These are phyloP conservation scores for Protomyces inundatus DNA, from an alignment of 1,139 yeast genomes.

Conservation along the genomic window DNA sequence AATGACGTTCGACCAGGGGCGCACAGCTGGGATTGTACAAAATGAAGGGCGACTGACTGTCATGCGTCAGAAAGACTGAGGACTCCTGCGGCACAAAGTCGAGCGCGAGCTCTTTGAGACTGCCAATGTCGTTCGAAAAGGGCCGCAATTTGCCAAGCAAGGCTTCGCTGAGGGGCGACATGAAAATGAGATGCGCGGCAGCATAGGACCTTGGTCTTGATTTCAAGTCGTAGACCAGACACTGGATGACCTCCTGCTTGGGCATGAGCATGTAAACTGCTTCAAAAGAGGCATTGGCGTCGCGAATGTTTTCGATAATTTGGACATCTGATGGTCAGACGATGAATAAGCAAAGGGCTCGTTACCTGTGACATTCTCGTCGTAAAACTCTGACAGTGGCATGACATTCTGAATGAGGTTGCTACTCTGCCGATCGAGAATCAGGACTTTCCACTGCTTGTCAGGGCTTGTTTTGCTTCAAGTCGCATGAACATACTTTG, in stretches of 20 bases:
- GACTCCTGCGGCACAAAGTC: slow-evolving; percentile 49
- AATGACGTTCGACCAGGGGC: slow-evolving; percentile 55
- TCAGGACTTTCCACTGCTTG: slow-evolving; percentile 42
- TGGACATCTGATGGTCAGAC: slow-evolving; percentile 44
- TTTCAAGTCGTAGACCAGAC: slow-evolving; percentile 56
- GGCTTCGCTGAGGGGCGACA: slow-evolving; percentile 29
- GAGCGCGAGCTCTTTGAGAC: slow-evolving; percentile 41
- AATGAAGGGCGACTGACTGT: slow-evolving; percentile 56
- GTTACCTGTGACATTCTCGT: slow-evolving; percentile 40
- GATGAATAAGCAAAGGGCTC: neutral
- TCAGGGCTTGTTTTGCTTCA: neutral
- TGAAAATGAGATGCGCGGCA: slow-evolving; percentile 52
- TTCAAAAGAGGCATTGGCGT: slow-evolving; percentile 49
- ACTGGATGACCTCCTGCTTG: slow-evolving; percentile 49
- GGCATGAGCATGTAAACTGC: slow-evolving; percentile 61
- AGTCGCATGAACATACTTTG: slow-evolving; percentile 4
- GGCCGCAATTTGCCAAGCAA: slow-evolving; percentile 36
- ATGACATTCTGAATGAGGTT: slow-evolving; percentile 40
- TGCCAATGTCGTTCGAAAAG: slow-evolving; percentile 33
- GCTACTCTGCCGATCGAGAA: slow-evolving; percentile 42
- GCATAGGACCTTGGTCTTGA: slow-evolving; percentile 52
- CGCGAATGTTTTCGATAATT: slow-evolving; percentile 50
- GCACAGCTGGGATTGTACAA: slow-evolving; percentile 66
- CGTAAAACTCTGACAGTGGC: slow-evolving; percentile 41
- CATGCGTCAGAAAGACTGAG: slow-evolving; percentile 45